Evolutionary conservation across 331 rosid species (phyloP).

Genomic region (Rosa hybrid): DNA sequence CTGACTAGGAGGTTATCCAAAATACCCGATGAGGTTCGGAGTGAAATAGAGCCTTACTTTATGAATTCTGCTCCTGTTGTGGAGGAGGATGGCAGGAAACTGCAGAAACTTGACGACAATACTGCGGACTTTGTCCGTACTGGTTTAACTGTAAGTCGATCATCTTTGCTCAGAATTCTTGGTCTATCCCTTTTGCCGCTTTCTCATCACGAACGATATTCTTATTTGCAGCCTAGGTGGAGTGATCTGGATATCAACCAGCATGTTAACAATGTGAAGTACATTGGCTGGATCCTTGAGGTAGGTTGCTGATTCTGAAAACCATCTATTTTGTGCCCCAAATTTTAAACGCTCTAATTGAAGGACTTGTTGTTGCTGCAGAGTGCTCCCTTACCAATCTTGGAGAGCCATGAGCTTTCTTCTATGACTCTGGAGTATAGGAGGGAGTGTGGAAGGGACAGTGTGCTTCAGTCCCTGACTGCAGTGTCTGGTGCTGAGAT

Average conservation of each 20-base stretch:
- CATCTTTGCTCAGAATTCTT: background rate
- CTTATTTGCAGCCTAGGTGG: conserved; percentile 84
- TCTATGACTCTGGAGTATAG: conserved; percentile 82
- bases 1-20: conserved; percentile 86
- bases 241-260: conserved; percentile 89
- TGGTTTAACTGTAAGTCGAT: conserved; percentile 72
- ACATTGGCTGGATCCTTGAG: conserved; percentile 99
- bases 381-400: conserved; percentile 84
- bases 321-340: background rate
- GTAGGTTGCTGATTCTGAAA: conserved; percentile 36
- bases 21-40: conserved; percentile 84
- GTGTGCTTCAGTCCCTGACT: conserved; percentile 76
- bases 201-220: conserved; percentile 16
- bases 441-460: conserved; percentile 96
- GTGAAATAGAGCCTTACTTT: conserved; percentile 76
- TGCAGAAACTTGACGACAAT: conserved; percentile 67
- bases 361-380: conserved; percentile 36
- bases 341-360: background rate
- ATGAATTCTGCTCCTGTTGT: conserved; percentile 66
- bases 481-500: conserved; percentile 48
- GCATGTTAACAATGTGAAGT: conserved; percentile 99
- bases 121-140: conserved; percentile 58
- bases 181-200: background rate
- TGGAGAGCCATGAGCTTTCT: conserved; percentile 88
- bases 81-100: conserved; percentile 80